Conservation (phyloP, 2,329 filamentous ascomycete genomes). For the Claviceps sorghi region DNA sequence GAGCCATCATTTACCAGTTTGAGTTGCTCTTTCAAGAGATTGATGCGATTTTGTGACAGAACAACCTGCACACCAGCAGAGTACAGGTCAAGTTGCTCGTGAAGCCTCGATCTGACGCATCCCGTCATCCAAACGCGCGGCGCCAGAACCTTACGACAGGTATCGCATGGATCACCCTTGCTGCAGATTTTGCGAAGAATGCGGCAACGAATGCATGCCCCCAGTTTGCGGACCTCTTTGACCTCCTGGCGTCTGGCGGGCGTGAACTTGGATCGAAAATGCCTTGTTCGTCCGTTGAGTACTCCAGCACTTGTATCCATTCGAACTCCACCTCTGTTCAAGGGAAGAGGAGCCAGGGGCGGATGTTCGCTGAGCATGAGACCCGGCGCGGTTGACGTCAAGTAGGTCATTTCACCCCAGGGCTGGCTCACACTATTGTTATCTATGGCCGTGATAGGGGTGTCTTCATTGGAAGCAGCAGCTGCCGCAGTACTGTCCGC, state of each 20-base stretch:
- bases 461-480: conserved; percentile 8
- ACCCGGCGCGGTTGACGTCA: conserved; percentile 22
- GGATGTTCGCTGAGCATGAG: conserved; percentile 18
- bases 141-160: conserved; percentile 47
- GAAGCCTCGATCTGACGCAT: conserved; percentile 47
- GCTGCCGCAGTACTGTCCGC: conserved; percentile 9
- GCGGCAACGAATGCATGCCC: conserved; percentile 50
- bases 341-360: conserved; percentile 14
- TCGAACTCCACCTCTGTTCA: conserved; percentile 34
- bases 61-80: conserved; percentile 50
- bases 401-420: conserved; percentile 40
- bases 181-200: conserved; percentile 54
- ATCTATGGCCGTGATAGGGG: conserved; percentile 11
- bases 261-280: conserved; percentile 43
- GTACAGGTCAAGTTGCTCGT: conserved; percentile 47
- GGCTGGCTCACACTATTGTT: conserved; percentile 22
- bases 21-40: conserved; percentile 36
- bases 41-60: conserved; percentile 44
- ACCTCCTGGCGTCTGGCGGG: conserved; percentile 47
- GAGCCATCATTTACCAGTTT: conserved; percentile 34
- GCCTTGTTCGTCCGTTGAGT: conserved; percentile 33
- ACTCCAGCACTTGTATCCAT: conserved; percentile 32
- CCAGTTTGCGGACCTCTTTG: conserved; percentile 48
- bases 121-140: conserved; percentile 51
- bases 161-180: conserved; percentile 47